Conservation (phyloP, 495 filamentous ascomycete species). For the Daldinia vernicosa region DNA sequence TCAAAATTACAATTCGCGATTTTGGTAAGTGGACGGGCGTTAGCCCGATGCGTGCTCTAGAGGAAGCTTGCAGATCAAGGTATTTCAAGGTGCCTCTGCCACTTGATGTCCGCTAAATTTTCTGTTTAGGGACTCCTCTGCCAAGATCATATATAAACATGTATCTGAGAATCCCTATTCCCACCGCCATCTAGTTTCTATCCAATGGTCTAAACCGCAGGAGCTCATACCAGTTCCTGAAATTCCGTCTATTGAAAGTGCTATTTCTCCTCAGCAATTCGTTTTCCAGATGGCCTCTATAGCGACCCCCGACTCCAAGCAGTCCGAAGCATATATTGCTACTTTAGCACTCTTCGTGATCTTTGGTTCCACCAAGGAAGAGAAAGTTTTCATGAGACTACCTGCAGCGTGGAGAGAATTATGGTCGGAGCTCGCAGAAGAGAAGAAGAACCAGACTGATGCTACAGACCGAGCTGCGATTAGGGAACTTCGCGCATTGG, state of each 20-base stretch:
- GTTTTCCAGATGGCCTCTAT: constrained; percentile 76
- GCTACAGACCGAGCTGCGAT: constrained; percentile 72
- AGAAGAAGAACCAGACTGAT: constrained; percentile 73
- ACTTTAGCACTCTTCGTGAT: constrained; percentile 83
- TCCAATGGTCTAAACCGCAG: constrained; percentile 83
- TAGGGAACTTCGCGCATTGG: constrained; percentile 66
- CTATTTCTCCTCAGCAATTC: constrained; percentile 51
- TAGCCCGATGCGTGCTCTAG: constrained; percentile 74
- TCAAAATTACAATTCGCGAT: constrained; percentile 70
- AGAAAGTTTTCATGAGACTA: constrained; percentile 81
- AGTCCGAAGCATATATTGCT: constrained; percentile 87
- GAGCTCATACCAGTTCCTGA: constrained; percentile 58
- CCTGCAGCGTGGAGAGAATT: constrained; percentile 84
- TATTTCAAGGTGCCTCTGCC: constrained; percentile 48
- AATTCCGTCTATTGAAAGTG: constrained; percentile 55
- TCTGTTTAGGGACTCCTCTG: constrained; percentile 68
- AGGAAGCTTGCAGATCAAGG: constrained; percentile 88
- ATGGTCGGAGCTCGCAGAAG: constrained; percentile 78
- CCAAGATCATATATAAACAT: constrained; percentile 70
- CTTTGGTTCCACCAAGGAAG: constrained; percentile 82
- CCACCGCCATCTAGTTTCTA: constrained; percentile 74
- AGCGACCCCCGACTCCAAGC: constrained; percentile 76
- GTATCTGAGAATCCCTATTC: constrained; percentile 76
- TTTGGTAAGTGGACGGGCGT: constrained; percentile 84
- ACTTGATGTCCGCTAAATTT: constrained; percentile 25